Conservation (phyloP, 164 flowering plant species). For the Buxus sempervirens region DNA sequence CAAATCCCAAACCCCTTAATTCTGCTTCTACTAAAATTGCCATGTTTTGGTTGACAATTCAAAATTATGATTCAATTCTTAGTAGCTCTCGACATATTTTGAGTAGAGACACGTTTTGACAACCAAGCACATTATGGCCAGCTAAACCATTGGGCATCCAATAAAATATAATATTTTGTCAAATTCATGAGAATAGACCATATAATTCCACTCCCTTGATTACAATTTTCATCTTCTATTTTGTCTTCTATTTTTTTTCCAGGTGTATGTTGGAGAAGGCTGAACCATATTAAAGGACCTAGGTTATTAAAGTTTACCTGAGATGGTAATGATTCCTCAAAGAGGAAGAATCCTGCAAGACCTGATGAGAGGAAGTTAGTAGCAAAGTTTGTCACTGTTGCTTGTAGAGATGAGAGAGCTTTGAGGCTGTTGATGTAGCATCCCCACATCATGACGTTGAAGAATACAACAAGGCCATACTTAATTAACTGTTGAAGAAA, state of each 20-base stretch:
- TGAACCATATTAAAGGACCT: neutral
- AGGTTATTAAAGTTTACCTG: constrained; percentile 42
- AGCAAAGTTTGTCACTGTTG: constrained; percentile 88
- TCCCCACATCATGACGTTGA: constrained; percentile 93
- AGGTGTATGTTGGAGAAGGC: neutral
- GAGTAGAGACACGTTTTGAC: no score
- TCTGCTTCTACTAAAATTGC: no score
- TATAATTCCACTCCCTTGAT: neutral
- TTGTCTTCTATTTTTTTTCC: neutral
- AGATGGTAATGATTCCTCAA: constrained; percentile 52
- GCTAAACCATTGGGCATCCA: neutral
- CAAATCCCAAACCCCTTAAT: no score
- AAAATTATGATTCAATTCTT: no score
- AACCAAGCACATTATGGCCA: neutral
- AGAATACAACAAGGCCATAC: constrained; percentile 64
- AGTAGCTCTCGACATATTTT: no score
- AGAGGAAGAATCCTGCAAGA: constrained; percentile 76
- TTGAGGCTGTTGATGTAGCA: constrained; percentile 86
- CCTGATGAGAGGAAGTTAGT: constrained; percentile 87
- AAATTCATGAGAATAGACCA: neutral
- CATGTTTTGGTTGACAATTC: no score
- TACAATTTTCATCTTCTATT: no score
- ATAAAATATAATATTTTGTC: neutral
- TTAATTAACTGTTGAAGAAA: constrained; percentile 40
- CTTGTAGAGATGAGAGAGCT: constrained; percentile 88